Conservation (phyloP, 768 basidiomycete genomes). For the Suillus discolor region DNA sequence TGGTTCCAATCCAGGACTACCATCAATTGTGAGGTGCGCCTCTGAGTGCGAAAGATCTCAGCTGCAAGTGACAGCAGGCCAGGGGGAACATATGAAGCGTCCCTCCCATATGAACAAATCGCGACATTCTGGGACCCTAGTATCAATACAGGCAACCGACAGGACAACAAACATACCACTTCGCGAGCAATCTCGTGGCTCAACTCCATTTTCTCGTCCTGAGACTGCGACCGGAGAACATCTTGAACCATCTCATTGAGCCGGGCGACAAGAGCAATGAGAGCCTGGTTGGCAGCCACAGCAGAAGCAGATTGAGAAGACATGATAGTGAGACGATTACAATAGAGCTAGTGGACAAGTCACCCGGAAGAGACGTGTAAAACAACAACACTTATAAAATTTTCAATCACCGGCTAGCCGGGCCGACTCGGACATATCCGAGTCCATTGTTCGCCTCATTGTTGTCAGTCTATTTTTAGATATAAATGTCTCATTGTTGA, state of each 20-base stretch:
- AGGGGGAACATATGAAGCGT: neutral
- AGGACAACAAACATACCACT: neutral
- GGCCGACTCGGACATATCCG: no score
- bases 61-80: conserved; percentile 1
- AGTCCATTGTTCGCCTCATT: no score
- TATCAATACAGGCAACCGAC: neutral
- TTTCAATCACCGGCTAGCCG: no score
- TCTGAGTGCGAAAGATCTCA: neutral
- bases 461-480: no score
- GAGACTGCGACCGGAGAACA: neutral
- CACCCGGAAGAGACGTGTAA: no score
- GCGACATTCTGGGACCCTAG: neutral
- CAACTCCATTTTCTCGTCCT: neutral
- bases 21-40: neutral
- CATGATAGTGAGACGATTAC: neutral
- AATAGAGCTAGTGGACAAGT: neutral
- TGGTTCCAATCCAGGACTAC: neutral
- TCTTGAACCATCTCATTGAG: neutral
- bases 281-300: neutral
- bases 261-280: neutral
- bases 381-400: no score
- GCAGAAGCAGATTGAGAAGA: neutral
- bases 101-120: neutral
- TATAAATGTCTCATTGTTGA: no score
- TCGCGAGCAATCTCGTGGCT: neutral